Conservation (phyloP, 768 basidiomycete genomes). For the Kwoniella botswanensis region DNA sequence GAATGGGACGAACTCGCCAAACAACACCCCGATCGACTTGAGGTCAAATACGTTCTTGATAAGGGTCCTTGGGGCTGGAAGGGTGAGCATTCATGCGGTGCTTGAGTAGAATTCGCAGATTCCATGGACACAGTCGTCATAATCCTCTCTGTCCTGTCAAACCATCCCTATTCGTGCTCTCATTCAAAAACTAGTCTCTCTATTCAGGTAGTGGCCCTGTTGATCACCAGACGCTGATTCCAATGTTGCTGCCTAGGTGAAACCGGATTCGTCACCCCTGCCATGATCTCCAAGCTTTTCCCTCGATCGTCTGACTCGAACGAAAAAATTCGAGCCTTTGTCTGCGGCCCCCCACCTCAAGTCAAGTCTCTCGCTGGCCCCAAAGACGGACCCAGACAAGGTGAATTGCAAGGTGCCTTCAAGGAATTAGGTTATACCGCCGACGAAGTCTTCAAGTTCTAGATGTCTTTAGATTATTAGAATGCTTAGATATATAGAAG, state of each 20-base stretch:
- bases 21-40: slow-evolving; percentile 63
- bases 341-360: slow-evolving; percentile 86
- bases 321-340: slow-evolving; percentile 83
- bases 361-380: slow-evolving; percentile 86
- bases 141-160: neutral
- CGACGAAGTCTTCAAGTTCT: slow-evolving; percentile 74
- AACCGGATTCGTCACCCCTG: slow-evolving; percentile 75
- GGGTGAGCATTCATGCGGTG: slow-evolving; percentile 45
- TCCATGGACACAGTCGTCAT: neutral
- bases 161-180: neutral
- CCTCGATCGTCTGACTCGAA: slow-evolving; percentile 65
- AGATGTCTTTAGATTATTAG: slow-evolving; percentile 18
- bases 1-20: slow-evolving; percentile 60
- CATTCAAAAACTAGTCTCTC: no score
- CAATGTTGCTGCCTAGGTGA: slow-evolving; percentile 60
- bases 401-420: slow-evolving; percentile 77
- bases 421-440: slow-evolving; percentile 83
- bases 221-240: neutral
- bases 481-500: neutral
- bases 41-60: slow-evolving; percentile 86
- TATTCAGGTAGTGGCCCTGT: no score
- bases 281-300: slow-evolving; percentile 75
- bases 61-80: slow-evolving; percentile 73
- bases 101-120: no score
- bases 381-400: slow-evolving; percentile 87